Evolutionary conservation across 140 eudicot genomes (phyloP), one percentile per base, ranked within the genome.

Genomic region (Senecio squalidus): DNA sequence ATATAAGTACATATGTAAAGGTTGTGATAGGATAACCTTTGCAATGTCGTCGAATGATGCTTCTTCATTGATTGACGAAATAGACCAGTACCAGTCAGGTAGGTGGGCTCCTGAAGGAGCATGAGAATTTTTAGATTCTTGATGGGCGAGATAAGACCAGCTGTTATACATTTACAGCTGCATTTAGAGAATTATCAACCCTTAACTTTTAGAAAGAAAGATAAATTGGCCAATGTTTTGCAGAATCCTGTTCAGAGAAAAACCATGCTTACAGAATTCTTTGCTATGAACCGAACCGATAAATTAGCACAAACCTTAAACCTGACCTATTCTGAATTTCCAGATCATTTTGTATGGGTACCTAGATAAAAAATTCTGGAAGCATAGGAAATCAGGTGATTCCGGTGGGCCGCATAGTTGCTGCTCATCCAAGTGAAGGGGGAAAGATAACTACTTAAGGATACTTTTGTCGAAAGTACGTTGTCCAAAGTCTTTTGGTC

Each of bases 51-150:
- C n/a, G n/a, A n/a, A n/a, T n/a, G n/a, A n/a, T n/a, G n/a, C n/a
- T n/a, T n/a, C n/a, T n/a, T n/a, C n/a, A n/a, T n/a, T n/a, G n/a
- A n/a, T n/a, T n/a, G n/a, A n/a, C n/a, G n/a, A n/a, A n/a, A 29
- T 58, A 2, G 5, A 69, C 0, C 28, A 24, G 4, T 58, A 17
- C 27, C 59, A 76, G 24, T 15, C 53, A 15, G 70, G 60, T 13
- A 10, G 77, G 18, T 64, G 74, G 74, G 23, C 74, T 0, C 70
- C 59, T 14, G 77, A 76, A 25, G 70, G 60, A 9, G 59, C 60
- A 3, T 65, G 70, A 41, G 70, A 0, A n/a, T 65, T 0, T 76
- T 26, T 36, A 55, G 52, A 21, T 76, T 76, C 45, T 4, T 55
- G 0, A 11, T 69, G 14, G 25, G 49, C 43, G 77, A 64, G 1